Evolutionary conservation across 2,329 filamentous ascomycete species (phyloP).

Genomic region (Penicillium concentricum): DNA sequence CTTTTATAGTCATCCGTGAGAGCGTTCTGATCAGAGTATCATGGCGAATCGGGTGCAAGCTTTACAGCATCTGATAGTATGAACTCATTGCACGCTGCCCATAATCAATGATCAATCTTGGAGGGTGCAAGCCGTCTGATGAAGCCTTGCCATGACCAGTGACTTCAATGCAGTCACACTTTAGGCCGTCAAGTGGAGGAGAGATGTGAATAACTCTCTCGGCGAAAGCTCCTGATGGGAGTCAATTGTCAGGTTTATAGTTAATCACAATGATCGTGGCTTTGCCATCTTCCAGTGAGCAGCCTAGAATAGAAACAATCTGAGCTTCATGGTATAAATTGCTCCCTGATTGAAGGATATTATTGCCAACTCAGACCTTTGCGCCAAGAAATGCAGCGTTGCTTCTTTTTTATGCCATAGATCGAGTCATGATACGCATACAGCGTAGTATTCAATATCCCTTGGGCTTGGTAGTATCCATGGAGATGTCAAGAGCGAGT

Average conservation of each 20-base stretch:
- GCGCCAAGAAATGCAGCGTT: neutral
- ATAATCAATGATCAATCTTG: too few species aligned
- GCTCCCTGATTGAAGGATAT: neutral
- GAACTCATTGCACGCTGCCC: too few species aligned
- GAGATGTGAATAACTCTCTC: too few species aligned
- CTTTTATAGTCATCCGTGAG: neutral
- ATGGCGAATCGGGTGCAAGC: too few species aligned
- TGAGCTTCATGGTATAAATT: neutral
- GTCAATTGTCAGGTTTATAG: neutral
- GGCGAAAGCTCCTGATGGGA: neutral
- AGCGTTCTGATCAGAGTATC: too few species aligned
- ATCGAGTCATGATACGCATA: neutral
- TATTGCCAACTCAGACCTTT: neutral
- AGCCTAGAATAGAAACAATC: neutral
- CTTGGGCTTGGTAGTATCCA: neutral
- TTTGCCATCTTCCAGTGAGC: neutral
- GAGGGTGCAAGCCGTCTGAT: too few species aligned
- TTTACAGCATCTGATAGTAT: too few species aligned
- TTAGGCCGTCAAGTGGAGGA: too few species aligned
- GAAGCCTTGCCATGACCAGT: too few species aligned
- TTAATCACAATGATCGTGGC: neutral
- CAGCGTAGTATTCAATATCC: neutral
- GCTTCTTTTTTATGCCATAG: neutral
- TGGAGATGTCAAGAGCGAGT: neutral
- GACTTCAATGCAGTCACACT: too few species aligned